A percentile compares a stretch with the other conserved stretches of the same genome.
Conservation (phyloP, 1,284 basidiomycete genomes). For the Cutaneotrichosporon sp. region DNA sequence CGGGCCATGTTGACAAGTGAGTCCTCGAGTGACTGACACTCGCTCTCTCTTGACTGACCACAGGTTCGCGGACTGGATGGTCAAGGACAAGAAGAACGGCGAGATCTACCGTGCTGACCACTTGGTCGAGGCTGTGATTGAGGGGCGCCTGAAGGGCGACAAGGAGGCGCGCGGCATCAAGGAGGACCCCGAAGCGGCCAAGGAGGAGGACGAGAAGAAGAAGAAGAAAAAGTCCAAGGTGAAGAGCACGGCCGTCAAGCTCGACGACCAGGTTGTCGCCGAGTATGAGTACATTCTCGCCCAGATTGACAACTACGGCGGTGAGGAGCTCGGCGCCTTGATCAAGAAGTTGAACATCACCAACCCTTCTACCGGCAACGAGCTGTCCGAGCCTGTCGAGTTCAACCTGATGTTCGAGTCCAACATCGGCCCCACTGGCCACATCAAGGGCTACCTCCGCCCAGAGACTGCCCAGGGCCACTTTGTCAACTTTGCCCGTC, state of each 20-base stretch:
- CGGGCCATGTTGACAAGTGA: conserved; percentile 88
- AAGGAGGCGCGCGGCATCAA: conserved; percentile 76
- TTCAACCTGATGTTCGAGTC: conserved; percentile 99
- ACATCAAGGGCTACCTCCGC: conserved; percentile 92
- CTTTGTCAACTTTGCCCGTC: conserved; percentile 96
- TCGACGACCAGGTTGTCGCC: conserved; percentile 68
- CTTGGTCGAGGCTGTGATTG: conserved; percentile 87
- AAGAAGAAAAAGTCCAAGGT: conserved; percentile 79
- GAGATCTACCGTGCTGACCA: conserved; percentile 98
- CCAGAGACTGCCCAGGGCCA: conserved; percentile 99
- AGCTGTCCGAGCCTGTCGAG: conserved; percentile 83
- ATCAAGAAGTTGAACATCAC: conserved; percentile 76
- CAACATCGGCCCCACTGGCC: conserved; percentile 95
- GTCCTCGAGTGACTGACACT: conserved; percentile 2
- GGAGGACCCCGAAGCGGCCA: conserved; percentile 54
- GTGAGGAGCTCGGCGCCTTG: conserved; percentile 80
- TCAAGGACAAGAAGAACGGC: conserved; percentile 87
- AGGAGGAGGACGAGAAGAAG: conserved; percentile 63
- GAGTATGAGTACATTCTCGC: conserved; percentile 82
- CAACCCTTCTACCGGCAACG: conserved; percentile 90
- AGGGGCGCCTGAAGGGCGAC: conserved; percentile 84
- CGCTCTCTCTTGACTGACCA: not conserved
- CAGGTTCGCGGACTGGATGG: conserved; percentile 97
- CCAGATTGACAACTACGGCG: conserved; percentile 92
- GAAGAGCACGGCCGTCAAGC: conserved; percentile 69